Conservation (phyloP, 257 asterid species). For the Capsicum pubescens region DNA sequence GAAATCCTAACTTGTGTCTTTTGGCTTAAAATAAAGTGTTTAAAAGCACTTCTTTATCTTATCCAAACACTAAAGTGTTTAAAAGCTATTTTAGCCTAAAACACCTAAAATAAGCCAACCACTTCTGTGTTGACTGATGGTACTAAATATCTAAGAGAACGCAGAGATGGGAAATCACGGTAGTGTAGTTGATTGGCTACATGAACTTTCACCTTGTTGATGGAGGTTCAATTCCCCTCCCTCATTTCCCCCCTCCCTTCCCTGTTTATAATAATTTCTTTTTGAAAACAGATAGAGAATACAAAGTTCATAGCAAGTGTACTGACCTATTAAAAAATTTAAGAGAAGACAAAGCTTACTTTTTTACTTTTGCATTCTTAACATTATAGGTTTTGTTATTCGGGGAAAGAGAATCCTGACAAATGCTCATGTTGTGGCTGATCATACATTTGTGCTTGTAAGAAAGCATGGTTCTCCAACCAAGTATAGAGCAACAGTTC, state of each 20-base stretch:
- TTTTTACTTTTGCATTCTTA: slow-evolving; percentile 18
- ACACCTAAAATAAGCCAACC: no score
- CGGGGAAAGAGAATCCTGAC: slow-evolving; percentile 83
- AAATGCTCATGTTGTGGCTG: slow-evolving; percentile 99
- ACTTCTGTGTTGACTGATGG: no score
- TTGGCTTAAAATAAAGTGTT: no score
- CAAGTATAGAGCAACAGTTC: slow-evolving; percentile 80
- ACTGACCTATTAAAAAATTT: neutral
- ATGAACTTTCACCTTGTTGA: neutral
- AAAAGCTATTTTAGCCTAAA: no score
- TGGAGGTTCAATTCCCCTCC: neutral
- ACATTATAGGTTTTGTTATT: slow-evolving; percentile 73
- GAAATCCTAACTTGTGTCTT: no score
- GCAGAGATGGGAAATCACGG: no score
- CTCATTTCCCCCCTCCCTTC: neutral
- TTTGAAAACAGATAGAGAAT: neutral
- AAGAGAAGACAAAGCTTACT: slow-evolving; percentile 2
- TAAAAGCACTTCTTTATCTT: no score
- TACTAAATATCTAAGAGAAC: no score
- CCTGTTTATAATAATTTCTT: neutral
- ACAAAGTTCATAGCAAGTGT: neutral
- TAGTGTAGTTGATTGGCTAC: neutral
- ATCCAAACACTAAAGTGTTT: no score
- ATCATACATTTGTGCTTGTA: slow-evolving; percentile 93
- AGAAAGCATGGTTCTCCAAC: slow-evolving; percentile 95